These are phyloP conservation scores for Micractinium sp. DNA, from an alignment of 139 green algal species.

Conservation along the genomic window DNA sequence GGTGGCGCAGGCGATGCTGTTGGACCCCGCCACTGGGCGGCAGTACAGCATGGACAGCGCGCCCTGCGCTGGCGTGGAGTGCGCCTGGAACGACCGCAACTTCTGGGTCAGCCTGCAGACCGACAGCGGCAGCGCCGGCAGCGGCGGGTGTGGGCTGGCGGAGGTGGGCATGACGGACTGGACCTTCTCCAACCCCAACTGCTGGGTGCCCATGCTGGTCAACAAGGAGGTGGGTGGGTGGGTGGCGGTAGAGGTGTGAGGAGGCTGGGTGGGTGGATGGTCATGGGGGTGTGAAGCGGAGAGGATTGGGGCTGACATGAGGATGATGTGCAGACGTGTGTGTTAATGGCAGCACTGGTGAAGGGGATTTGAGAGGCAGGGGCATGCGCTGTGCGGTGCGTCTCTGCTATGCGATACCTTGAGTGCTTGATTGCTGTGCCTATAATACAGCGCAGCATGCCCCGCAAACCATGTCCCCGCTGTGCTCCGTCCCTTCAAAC, in stretches of 20 bases:
- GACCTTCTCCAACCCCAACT: conserved; percentile 29
- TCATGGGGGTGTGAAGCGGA: too few relatives aligned
- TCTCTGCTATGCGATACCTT: not conserved
- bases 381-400: not conserved
- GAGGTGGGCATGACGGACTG: conserved; percentile 39
- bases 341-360: not conserved
- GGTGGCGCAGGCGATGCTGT: conserved; percentile 62
- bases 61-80: conserved; percentile 83
- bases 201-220: conserved; percentile 14
- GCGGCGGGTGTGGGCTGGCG: not conserved
- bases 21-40: conserved; percentile 76
- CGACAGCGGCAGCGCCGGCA: not conserved
- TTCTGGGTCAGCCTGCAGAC: conserved; percentile 56
- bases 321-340: too few relatives aligned
- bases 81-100: conserved; percentile 75
- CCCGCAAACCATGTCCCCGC: too few relatives aligned
- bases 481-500: too few relatives aligned
- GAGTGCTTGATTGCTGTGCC: not conserved
- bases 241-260: not conserved
- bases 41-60: conserved; percentile 53
- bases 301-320: too few relatives aligned
- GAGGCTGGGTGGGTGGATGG: too few relatives aligned
- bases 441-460: too few relatives aligned
- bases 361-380: too few relatives aligned
- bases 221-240: conserved; percentile 7